A percentile compares a stretch with the other conserved stretches of the same genome.
Evolutionary conservation across 2,329 filamentous ascomycete genomes (phyloP).

Genomic region (Malbranchea cinnamomea): DNA sequence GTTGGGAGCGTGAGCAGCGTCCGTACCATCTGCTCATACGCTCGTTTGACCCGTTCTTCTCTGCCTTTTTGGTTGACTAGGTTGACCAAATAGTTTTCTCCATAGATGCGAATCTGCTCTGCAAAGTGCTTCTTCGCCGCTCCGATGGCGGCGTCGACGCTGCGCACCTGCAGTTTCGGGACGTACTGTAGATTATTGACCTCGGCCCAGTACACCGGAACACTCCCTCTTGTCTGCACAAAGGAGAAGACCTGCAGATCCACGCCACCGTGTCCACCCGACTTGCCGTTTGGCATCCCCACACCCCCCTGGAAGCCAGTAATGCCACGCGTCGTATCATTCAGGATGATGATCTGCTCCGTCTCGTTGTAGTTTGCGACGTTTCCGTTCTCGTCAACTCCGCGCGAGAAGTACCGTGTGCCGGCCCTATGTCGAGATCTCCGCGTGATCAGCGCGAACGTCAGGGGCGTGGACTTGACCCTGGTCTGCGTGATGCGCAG

Average conservation of each 20-base stretch:
- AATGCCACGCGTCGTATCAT: slow-evolving; percentile 60
- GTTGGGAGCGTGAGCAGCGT: slow-evolving; percentile 54
- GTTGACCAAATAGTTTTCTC: slow-evolving; percentile 95
- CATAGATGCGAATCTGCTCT: slow-evolving; percentile 85
- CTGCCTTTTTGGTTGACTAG: slow-evolving; percentile 92
- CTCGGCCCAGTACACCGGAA: slow-evolving; percentile 92
- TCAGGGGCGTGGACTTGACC: slow-evolving; percentile 72
- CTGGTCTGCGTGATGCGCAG: slow-evolving; percentile 75
- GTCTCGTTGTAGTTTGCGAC: slow-evolving; percentile 99
- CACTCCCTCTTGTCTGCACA: slow-evolving; percentile 89
- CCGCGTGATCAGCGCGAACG: slow-evolving; percentile 74
- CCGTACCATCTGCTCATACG: slow-evolving; percentile 82
- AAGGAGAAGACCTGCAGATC: slow-evolving; percentile 88
- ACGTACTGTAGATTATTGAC: slow-evolving; percentile 87
- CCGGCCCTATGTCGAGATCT: slow-evolving; percentile 78
- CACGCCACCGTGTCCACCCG: slow-evolving; percentile 42
- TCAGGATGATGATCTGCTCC: slow-evolving; percentile 80
- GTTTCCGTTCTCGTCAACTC: slow-evolving; percentile 82
- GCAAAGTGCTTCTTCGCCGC: slow-evolving; percentile 79
- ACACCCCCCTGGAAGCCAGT: slow-evolving; percentile 67
- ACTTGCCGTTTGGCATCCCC: slow-evolving; percentile 60
- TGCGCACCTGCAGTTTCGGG: slow-evolving; percentile 75
- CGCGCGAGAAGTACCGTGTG: slow-evolving; percentile 87
- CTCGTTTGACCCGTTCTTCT: slow-evolving; percentile 76
- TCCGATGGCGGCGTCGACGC: slow-evolving; percentile 62